Percentiles rank a stretch among this genome's conserved stretches.
Evolutionary conservation across 106 monocot genomes (phyloP).

Genomic region (Phalaenopsis aphrodite): DNA sequence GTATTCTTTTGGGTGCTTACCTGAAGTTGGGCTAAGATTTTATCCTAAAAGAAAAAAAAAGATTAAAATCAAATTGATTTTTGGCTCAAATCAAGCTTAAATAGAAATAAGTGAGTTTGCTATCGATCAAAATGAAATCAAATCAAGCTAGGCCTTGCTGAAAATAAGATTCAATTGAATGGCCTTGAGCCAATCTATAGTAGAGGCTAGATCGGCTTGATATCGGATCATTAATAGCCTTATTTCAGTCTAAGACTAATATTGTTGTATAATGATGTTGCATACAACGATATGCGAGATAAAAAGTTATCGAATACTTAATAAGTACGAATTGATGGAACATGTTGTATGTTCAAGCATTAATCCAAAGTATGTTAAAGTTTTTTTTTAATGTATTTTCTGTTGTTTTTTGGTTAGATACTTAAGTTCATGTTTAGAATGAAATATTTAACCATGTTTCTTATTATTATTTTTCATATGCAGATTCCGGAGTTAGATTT

Average conservation of each 20-base stretch:
- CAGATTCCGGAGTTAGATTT: conserved; percentile 98
- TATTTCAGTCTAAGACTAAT: neutral
- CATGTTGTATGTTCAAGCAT: neutral
- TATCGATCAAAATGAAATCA: too few species aligned
- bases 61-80: too few species aligned
- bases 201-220: neutral
- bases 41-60: too few species aligned
- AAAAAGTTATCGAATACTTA: neutral
- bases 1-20: neutral
- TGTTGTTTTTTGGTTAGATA: neutral
- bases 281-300: neutral
- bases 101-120: too few species aligned
- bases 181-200: neutral
- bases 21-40: neutral
- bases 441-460: neutral
- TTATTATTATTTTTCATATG: conserved; percentile 1
- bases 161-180: too few species aligned
- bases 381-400: neutral
- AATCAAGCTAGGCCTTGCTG: too few species aligned
- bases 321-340: neutral
- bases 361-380: neutral
- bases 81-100: too few species aligned
- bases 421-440: neutral
- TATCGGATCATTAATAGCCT: neutral
- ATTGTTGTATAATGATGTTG: neutral